Percentiles rank a stretch among this genome's conserved stretches.
Conservation (phyloP, 1,284 basidiomycete genomes). For the Bothia castanella region DNA sequence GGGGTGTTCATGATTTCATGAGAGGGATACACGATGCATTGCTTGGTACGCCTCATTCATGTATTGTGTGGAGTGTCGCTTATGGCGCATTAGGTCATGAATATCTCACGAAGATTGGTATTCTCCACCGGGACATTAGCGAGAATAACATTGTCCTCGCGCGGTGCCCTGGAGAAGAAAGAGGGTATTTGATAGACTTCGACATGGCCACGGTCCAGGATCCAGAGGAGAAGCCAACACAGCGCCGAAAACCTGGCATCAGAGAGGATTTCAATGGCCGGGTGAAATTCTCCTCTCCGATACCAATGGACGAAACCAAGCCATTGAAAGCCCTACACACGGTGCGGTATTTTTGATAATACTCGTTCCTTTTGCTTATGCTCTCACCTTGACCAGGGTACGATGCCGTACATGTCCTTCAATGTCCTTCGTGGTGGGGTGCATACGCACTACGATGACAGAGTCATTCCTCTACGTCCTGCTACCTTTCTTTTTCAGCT, state of each 20-base stretch:
- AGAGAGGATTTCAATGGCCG: too few relatives aligned
- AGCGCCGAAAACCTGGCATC: too few relatives aligned
- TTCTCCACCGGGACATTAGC: constrained; percentile 8
- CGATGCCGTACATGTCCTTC: background rate
- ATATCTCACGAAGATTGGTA: constrained; percentile 3
- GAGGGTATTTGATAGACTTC: constrained; percentile 9
- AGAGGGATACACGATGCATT: constrained; percentile 6
- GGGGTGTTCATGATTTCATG: constrained; percentile 16
- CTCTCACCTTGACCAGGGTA: background rate
- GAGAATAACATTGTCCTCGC: constrained; percentile 13
- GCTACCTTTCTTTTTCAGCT: background rate
- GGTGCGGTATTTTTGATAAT: too few relatives aligned
- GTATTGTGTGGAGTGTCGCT: background rate
- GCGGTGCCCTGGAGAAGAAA: background rate
- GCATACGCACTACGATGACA: constrained; percentile 1
- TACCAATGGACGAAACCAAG: too few relatives aligned
- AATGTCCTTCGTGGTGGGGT: background rate
- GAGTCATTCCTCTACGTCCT: background rate
- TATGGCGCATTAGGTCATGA: constrained; percentile 1
- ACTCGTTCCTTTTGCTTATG: too few relatives aligned
- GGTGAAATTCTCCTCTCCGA: too few relatives aligned
- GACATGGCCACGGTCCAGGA: background rate
- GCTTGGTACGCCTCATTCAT: background rate
- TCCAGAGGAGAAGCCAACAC: too few relatives aligned
- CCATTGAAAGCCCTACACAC: too few relatives aligned